Conservation (phyloP, 2,329 filamentous ascomycete species). For the Trichoderma endophyticum region DNA sequence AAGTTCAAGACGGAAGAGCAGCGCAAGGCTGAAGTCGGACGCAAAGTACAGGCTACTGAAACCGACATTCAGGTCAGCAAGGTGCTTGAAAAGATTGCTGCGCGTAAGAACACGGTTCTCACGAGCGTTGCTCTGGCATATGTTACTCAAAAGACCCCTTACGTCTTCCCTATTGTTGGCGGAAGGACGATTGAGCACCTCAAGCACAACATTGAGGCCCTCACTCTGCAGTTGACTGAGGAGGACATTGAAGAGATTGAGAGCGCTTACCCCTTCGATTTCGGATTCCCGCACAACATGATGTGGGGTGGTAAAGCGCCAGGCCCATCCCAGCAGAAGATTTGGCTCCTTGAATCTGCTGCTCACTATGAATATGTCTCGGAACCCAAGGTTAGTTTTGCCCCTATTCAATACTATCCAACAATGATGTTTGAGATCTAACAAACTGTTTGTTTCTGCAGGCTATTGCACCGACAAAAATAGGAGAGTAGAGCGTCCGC, state of each 20-base stretch:
- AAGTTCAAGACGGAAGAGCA: conserved; percentile 42
- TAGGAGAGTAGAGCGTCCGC: conserved; percentile 42
- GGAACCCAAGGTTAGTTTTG: conserved; percentile 33
- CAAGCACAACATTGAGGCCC: conserved; percentile 65
- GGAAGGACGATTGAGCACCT: conserved; percentile 68
- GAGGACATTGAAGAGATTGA: conserved; percentile 68
- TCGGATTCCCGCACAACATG: conserved; percentile 65
- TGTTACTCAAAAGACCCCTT: conserved; percentile 66
- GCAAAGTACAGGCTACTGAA: conserved; percentile 42
- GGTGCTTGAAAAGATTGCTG: conserved; percentile 49
- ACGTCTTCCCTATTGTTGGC: conserved; percentile 72
- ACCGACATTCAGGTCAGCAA: conserved; percentile 50
- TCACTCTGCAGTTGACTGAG: conserved; percentile 55
- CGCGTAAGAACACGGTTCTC: conserved; percentile 41
- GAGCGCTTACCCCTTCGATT: conserved; percentile 56
- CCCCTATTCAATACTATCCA: not conserved
- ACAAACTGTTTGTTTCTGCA: conserved; percentile 20
- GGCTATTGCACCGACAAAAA: conserved; percentile 42
- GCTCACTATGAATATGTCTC: conserved; percentile 52
- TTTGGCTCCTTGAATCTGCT: conserved; percentile 45
- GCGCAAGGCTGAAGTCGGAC: conserved; percentile 35
- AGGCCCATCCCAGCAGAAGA: conserved; percentile 38
- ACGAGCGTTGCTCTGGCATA: conserved; percentile 64
- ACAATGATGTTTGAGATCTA: not conserved
- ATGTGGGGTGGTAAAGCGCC: conserved; percentile 41